Conservation (phyloP, 169 alveolate genomes). For the Theileria luwenshuni region DNA sequence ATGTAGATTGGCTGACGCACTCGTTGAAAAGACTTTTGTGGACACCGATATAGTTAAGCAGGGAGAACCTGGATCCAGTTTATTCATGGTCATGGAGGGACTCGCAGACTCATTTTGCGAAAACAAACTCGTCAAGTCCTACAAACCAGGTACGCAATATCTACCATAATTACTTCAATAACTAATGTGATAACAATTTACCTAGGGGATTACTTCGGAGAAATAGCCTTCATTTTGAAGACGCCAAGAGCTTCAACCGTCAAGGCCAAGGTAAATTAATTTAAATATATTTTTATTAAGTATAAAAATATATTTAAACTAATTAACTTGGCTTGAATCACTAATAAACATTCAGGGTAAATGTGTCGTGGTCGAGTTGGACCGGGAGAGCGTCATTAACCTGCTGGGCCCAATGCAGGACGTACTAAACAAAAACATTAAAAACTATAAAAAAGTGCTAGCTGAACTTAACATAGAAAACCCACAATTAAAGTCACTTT, state of each 20-base stretch:
- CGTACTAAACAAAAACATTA: slow-evolving; percentile 89
- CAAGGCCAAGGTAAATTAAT: slow-evolving; percentile 71
- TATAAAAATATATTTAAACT: not conserved
- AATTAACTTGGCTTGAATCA: too few species aligned
- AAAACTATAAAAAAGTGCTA: slow-evolving; percentile 83
- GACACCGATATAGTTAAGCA: slow-evolving; percentile 91
- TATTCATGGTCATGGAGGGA: slow-evolving; percentile 92
- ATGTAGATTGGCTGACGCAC: slow-evolving; percentile 90
- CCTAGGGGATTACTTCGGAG: slow-evolving; percentile 97
- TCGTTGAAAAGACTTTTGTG: slow-evolving; percentile 80
- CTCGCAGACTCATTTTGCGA: slow-evolving; percentile 91
- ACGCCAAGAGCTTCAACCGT: slow-evolving; percentile 95
- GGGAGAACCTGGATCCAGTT: slow-evolving; percentile 93
- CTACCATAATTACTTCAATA: not conserved
- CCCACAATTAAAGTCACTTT: slow-evolving; percentile 27
- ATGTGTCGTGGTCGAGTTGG: slow-evolving; percentile 86
- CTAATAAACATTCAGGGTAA: slow-evolving; percentile 34
- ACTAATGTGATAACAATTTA: slow-evolving; percentile 1
- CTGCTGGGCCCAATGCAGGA: slow-evolving; percentile 95
- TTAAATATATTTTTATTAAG: not conserved
- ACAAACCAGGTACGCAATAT: slow-evolving; percentile 66
- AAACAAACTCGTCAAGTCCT: slow-evolving; percentile 84
- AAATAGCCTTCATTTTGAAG: slow-evolving; percentile 90
- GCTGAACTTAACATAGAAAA: slow-evolving; percentile 61
- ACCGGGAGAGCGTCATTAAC: slow-evolving; percentile 92